Conservation (phyloP, 108 stramenopile genomes). For the Nitzschia palea region DNA sequence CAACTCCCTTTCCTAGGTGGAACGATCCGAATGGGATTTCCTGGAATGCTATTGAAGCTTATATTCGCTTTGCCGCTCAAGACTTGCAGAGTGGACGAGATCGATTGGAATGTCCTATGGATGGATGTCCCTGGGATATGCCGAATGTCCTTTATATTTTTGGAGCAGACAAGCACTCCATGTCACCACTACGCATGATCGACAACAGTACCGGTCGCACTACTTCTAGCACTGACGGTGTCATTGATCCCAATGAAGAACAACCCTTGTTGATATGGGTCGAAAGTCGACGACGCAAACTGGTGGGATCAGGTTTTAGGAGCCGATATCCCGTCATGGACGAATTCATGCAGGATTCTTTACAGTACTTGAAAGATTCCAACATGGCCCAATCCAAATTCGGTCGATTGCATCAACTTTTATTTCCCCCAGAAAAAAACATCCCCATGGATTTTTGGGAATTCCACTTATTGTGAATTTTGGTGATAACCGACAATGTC, state of each 20-base stretch:
- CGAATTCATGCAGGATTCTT: background rate
- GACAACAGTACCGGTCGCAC: background rate
- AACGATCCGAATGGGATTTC: background rate
- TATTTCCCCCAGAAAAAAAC: no score
- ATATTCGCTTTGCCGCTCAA: background rate
- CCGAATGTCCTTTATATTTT: background rate
- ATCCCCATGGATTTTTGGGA: no score
- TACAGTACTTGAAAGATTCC: background rate
- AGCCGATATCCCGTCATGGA: slow-evolving; percentile 1
- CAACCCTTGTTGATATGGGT: background rate
- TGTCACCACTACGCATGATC: background rate
- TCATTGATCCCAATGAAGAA: no score
- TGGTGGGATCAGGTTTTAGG: background rate
- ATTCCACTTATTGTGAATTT: background rate
- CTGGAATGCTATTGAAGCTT: background rate
- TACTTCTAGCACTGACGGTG: no score
- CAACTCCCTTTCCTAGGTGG: slow-evolving; percentile 1
- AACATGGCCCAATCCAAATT: no score
- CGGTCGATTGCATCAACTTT: no score
- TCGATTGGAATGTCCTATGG: background rate
- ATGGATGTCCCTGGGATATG: background rate
- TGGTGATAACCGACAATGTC: slow-evolving; percentile 1
- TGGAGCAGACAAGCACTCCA: background rate
- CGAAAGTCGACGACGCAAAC: background rate
- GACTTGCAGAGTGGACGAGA: background rate